Evolutionary conservation across 139 green algal genomes (phyloP).

Genomic region (Chlorella sp.): DNA sequence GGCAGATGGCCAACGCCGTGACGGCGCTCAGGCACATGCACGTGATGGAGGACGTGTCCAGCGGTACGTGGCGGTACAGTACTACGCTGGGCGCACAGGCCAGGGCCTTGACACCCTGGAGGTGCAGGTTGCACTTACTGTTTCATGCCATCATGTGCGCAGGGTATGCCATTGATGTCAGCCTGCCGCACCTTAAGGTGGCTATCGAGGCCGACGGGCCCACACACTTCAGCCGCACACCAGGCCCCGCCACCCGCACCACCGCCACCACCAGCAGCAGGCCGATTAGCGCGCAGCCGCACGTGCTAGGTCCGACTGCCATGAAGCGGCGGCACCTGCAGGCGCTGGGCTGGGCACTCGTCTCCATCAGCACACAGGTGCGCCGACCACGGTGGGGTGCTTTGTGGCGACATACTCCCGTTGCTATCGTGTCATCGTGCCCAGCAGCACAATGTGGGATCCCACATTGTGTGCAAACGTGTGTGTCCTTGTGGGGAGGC

Average conservation of each 20-base stretch:
- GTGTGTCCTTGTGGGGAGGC: neutral
- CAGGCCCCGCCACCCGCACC: neutral
- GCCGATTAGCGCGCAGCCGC: neutral
- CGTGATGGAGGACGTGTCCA: slow-evolving; percentile 34
- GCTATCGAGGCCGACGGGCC: slow-evolving; percentile 57
- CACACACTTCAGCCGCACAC: slow-evolving; percentile 41
- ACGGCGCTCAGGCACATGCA: slow-evolving; percentile 26
- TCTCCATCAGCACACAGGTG: slow-evolving; percentile 18
- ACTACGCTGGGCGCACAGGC: neutral
- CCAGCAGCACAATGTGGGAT: neutral
- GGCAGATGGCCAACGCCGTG: slow-evolving; percentile 31
- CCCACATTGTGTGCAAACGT: neutral
- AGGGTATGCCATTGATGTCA: slow-evolving; percentile 47
- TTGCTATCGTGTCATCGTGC: neutral
- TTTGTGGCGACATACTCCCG: neutral
- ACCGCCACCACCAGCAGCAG: too few relatives aligned
- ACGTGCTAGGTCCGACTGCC: slow-evolving; percentile 32
- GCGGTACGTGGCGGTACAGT: slow-evolving; percentile 12
- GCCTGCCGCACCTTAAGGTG: slow-evolving; percentile 25
- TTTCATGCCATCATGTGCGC: slow-evolving; percentile 2
- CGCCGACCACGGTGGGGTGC: neutral
- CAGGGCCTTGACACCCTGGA: too few relatives aligned
- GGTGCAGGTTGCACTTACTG: too few relatives aligned
- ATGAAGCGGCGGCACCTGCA: slow-evolving; percentile 53
- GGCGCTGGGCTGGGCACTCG: slow-evolving; percentile 39